Percentiles rank a stretch among this genome's conserved stretches.
phyloP scores from a whole-genome alignment of 805 yeast species.

The Wickerhamomyces chaumierensis region DNA sequence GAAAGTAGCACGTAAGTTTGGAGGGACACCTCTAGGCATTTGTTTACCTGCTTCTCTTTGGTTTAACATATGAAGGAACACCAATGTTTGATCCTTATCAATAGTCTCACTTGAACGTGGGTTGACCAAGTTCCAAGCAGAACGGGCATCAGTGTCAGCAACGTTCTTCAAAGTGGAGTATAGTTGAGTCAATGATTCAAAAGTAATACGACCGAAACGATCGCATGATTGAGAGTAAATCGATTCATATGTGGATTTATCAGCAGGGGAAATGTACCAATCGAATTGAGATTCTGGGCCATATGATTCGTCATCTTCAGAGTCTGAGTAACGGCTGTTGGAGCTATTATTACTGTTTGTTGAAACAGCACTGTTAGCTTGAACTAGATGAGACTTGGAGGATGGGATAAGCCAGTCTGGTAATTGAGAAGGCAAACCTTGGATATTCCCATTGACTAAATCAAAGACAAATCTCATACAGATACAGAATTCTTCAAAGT shows the following conservation, averaged over 20 bases:
- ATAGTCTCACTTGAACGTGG: slow-evolving; percentile 81
- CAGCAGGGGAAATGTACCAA: slow-evolving; percentile 94
- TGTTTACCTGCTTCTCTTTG: slow-evolving; percentile 78
- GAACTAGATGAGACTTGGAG: slow-evolving; percentile 72
- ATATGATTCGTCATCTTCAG: slow-evolving; percentile 36
- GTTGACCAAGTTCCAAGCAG: slow-evolving; percentile 92
- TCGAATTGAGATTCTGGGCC: slow-evolving; percentile 40
- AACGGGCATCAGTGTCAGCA: slow-evolving; percentile 74
- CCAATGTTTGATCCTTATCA: slow-evolving; percentile 87
- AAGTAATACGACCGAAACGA: slow-evolving; percentile 67
- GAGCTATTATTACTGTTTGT: slow-evolving; percentile 8
- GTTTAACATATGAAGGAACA: slow-evolving; percentile 81
- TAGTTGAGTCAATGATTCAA: slow-evolving; percentile 56
- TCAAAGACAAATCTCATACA: slow-evolving; percentile 95
- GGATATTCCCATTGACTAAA: slow-evolving; percentile 61
- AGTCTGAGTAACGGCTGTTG: slow-evolving; percentile 34
- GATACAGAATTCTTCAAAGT: slow-evolving; percentile 95
- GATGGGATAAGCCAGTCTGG: slow-evolving; percentile 94
- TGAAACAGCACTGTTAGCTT: slow-evolving; percentile 58
- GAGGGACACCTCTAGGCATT: slow-evolving; percentile 92
- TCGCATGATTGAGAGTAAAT: slow-evolving; percentile 70
- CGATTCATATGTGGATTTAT: slow-evolving; percentile 65
- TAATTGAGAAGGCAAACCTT: slow-evolving; percentile 53
- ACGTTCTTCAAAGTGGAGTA: slow-evolving; percentile 60
- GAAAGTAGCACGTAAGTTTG: slow-evolving; percentile 82